Evolutionary conservation across 1,139 yeast species (phyloP).

Genomic region (Blastobotrys proliferans): DNA sequence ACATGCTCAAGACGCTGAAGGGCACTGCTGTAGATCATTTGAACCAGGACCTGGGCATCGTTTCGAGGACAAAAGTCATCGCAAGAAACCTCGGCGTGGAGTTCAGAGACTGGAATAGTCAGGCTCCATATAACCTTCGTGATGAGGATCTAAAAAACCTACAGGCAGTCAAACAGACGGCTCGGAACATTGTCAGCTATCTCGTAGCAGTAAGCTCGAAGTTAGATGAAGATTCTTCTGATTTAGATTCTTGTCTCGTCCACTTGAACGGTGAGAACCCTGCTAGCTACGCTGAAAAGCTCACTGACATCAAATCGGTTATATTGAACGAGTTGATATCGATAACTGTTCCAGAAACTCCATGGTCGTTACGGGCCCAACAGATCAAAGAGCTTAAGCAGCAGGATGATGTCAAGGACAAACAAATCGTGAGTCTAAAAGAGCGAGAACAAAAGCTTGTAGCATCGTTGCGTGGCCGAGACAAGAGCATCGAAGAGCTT

Average conservation of each 20-base stretch:
- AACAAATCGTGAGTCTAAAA: conserved; percentile 25
- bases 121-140: neutral
- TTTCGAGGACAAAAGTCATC: conserved; percentile 13
- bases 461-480: conserved; percentile 32
- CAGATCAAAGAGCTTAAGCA: conserved; percentile 19
- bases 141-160: neutral
- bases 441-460: conserved; percentile 25
- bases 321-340: neutral
- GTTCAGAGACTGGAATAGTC: conserved; percentile 1
- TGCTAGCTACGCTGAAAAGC: neutral
- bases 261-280: conserved; percentile 2
- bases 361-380: conserved; percentile 24
- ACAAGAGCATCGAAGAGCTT: conserved; percentile 41
- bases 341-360: conserved; percentile 13
- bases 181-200: conserved; percentile 7
- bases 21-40: neutral
- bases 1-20: neutral
- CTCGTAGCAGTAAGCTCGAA: conserved; percentile 8
- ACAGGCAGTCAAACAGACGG: neutral
- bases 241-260: conserved; percentile 1
- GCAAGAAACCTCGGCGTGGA: conserved; percentile 7
- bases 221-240: conserved; percentile 5
- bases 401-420: conserved; percentile 20
- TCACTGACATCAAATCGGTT: conserved; percentile 7
- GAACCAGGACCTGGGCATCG: neutral